Conservation (phyloP, 805 yeast genomes). For the Nematodospora valgi region DNA sequence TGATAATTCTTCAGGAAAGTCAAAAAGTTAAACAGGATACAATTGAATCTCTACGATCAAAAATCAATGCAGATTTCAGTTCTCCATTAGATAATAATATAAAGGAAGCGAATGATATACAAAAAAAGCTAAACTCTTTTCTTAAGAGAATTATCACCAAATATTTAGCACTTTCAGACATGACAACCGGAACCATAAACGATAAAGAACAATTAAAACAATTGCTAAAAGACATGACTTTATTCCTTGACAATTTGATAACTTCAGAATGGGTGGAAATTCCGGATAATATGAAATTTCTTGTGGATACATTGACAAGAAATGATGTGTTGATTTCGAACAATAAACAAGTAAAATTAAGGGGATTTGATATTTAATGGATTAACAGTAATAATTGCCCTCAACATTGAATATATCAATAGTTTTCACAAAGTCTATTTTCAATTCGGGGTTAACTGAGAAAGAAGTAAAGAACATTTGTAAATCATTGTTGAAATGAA, state of each 20-base stretch:
- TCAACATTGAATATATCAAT: no score
- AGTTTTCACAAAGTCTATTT: no score
- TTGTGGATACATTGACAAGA: slow-evolving; percentile 6
- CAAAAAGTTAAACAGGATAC: slow-evolving; percentile 3
- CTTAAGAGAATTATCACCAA: slow-evolving; percentile 12
- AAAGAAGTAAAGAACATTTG: no score
- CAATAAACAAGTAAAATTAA: not conserved
- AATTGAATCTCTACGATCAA: slow-evolving; percentile 3
- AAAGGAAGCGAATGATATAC: slow-evolving; percentile 9
- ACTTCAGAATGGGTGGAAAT: slow-evolving; percentile 13
- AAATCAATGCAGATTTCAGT: slow-evolving; percentile 4
- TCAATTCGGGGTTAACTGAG: no score
- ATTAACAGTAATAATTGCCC: no score
- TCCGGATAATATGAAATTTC: slow-evolving; percentile 5
- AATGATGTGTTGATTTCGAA: slow-evolving; percentile 3
- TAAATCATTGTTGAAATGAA: no score
- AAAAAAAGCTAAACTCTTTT: slow-evolving; percentile 7
- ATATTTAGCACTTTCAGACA: slow-evolving; percentile 9
- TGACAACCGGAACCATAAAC: not conserved
- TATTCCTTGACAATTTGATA: slow-evolving; percentile 9
- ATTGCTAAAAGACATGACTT: slow-evolving; percentile 6
- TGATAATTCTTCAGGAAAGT: slow-evolving; percentile 3
- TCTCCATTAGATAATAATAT: slow-evolving; percentile 2
- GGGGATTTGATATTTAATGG: slow-evolving; percentile 4
- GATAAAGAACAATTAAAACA: slow-evolving; percentile 9